Base-by-base conservation (phyloP, 2,329 filamentous ascomycete species). In the Fusarium papillatum region DNA sequence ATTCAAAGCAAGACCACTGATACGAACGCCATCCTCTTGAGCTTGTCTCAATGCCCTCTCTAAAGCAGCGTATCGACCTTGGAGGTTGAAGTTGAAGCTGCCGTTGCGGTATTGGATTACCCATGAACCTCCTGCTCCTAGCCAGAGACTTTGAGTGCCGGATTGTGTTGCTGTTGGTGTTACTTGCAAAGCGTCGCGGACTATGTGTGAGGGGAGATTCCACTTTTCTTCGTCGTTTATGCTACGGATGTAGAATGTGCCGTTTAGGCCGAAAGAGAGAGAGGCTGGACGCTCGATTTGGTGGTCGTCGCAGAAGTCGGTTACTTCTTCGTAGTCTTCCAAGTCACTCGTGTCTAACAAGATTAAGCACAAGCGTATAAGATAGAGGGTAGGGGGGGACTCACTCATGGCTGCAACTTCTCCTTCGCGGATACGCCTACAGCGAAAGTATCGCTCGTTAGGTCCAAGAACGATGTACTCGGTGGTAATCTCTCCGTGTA, bases 391-490 rank as follows among this genome's bases (percentile, higher is more conserved):
- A 31, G 2, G 24, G 11, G 14, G n/a, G n/a, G 13, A 64, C 75
- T 69, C 63, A 76, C 78, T 79, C 36, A 39, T 43, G 2, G 73
- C 68, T 3, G 75, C 71, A 38, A 79, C 48, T 3, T 69, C 43
- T 3, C 78, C 78, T 8, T 26, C 41, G 14, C 61, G 65, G 7
- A 62, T 71, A 36, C 75, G 73, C n/a, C 50, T 71, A 16, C 78
- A 80, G 16, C 77, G 75, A 50, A 80, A 80, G 48, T 69, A 80
- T 16, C 71, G 71, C 8, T 62, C 64, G 10, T 66, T 50, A 2
- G 75, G 68, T 2, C 78, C 78, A 19, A 80, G 76, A 17, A 80
- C 61, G n/a, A 77, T 72, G 31, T 74, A 80, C 17, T 72, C 64
- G 7, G 59, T 64, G 6, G 62, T 72, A 26, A 19, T 57, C 2